phyloP scores from a whole-genome alignment of 768 basidiomycete species.

The Boletus rubroflammeus region DNA sequence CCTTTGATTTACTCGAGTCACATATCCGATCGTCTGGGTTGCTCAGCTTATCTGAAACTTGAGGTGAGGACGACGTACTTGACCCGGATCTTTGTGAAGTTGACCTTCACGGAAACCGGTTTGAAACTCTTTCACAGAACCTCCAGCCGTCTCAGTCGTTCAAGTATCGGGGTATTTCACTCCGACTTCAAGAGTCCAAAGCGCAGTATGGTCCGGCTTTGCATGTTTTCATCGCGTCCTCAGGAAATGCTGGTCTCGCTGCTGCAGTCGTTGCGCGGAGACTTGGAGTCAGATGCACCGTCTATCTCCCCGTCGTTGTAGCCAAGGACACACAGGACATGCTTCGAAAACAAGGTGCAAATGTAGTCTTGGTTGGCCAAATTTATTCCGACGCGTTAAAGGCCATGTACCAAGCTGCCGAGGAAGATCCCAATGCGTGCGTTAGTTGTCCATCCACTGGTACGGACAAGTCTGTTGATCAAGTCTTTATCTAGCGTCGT shows the following conservation, averaged over 20 bases:
- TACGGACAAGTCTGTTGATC: not conserved
- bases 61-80: constrained; percentile 44
- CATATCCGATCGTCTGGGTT: constrained; percentile 51
- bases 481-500: constrained; percentile 44
- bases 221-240: constrained; percentile 68
- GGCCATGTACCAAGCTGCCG: constrained; percentile 46
- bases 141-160: constrained; percentile 73
- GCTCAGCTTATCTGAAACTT: constrained; percentile 64
- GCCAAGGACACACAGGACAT: constrained; percentile 45
- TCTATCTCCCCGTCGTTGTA: constrained; percentile 60
- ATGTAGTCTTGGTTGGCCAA: constrained; percentile 54
- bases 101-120: not conserved
- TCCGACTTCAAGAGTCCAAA: constrained; percentile 52
- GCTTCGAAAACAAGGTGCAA: constrained; percentile 51
- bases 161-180: constrained; percentile 71
- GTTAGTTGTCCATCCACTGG: constrained; percentile 22
- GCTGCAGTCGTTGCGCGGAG: constrained; percentile 58
- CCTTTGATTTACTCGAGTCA: constrained; percentile 59
- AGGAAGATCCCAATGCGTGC: constrained; percentile 49
- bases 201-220: constrained; percentile 48
- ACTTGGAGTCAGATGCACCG: constrained; percentile 57
- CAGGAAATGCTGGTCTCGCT: constrained; percentile 80
- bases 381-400: constrained; percentile 56
- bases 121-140: constrained; percentile 42
- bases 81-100: not conserved